These are phyloP conservation scores for Fusarium sp. DNA, from an alignment of 2,329 filamentous ascomycete genomes.

Conservation along the genomic window DNA sequence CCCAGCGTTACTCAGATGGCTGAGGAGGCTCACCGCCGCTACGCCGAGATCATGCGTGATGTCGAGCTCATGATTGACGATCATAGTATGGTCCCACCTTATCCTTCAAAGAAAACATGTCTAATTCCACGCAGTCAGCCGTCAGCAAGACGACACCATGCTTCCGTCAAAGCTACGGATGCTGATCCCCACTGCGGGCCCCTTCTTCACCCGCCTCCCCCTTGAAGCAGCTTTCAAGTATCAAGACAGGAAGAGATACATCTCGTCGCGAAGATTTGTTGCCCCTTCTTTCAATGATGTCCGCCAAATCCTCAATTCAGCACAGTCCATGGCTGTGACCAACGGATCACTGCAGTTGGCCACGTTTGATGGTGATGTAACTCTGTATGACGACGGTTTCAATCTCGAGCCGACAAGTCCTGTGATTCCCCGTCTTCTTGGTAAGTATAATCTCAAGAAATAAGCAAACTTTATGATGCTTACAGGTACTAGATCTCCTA, in stretches of 20 bases:
- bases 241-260: conserved; percentile 87
- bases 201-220: conserved; percentile 90
- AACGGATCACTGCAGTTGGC: conserved; percentile 83
- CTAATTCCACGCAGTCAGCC: conserved; percentile 67
- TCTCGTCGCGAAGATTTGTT: conserved; percentile 92
- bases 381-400: conserved; percentile 91
- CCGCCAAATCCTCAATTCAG: conserved; percentile 91
- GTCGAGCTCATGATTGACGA: conserved; percentile 93
- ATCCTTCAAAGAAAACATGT: not conserved
- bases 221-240: conserved; percentile 92
- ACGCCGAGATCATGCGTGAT: conserved; percentile 95
- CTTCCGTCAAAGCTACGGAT: conserved; percentile 91
- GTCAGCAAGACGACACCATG: conserved; percentile 73
- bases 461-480: conserved; percentile 1
- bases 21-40: conserved; percentile 84
- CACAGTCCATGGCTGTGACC: conserved; percentile 92
- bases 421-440: conserved; percentile 75
- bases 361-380: conserved; percentile 98
- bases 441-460: conserved; percentile 49
- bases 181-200: conserved; percentile 90
- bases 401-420: conserved; percentile 81
- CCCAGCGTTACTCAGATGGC: conserved; percentile 78
- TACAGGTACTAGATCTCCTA: conserved; percentile 70
- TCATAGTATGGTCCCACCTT: conserved; percentile 72
- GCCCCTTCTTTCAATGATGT: conserved; percentile 98